Percentiles rank a stretch among this genome's conserved stretches.
phyloP scores from a whole-genome alignment of 2,329 filamentous ascomycete species.

The Alternaria hordeiaustralica region DNA sequence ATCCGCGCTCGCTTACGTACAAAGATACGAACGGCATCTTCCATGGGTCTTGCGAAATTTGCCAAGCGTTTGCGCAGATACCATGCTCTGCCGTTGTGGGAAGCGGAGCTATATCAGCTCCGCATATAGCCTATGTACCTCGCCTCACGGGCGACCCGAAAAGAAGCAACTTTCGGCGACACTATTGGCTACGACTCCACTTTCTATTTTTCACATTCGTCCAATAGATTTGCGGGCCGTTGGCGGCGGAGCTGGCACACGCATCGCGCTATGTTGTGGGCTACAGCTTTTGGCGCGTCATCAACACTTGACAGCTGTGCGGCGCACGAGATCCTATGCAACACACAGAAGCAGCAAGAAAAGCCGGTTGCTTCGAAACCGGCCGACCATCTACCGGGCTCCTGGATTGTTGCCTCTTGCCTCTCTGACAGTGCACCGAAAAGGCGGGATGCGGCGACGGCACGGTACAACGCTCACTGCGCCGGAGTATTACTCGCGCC shows the following conservation, averaged over 20 bases:
- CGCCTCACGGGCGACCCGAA: slow-evolving; percentile 13
- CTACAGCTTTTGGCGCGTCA: not conserved
- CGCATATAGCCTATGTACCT: slow-evolving; percentile 20
- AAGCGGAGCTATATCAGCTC: slow-evolving; percentile 20
- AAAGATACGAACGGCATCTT: not conserved
- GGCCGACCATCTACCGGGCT: slow-evolving; percentile 14
- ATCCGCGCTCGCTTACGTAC: not conserved
- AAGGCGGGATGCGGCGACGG: slow-evolving; percentile 7
- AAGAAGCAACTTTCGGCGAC: slow-evolving; percentile 2
- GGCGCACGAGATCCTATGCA: not conserved
- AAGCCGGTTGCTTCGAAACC: slow-evolving; percentile 1
- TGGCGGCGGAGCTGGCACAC: slow-evolving; percentile 3
- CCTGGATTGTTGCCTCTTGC: slow-evolving; percentile 9
- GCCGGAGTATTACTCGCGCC: slow-evolving; percentile 19
- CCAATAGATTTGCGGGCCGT: slow-evolving; percentile 10
- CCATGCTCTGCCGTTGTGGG: slow-evolving; percentile 1
- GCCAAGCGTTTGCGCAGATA: not conserved
- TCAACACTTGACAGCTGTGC: not conserved
- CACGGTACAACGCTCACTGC: slow-evolving; percentile 11
- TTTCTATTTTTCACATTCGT: slow-evolving; percentile 3
- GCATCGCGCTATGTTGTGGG: slow-evolving; percentile 1
- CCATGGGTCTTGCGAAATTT: not conserved
- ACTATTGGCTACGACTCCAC: slow-evolving; percentile 14
- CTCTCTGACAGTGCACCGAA: slow-evolving; percentile 4
- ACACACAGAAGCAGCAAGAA: not conserved